Evolutionary conservation across 257 asterid genomes (phyloP).

Genomic region (Solanum gandarillasii): DNA sequence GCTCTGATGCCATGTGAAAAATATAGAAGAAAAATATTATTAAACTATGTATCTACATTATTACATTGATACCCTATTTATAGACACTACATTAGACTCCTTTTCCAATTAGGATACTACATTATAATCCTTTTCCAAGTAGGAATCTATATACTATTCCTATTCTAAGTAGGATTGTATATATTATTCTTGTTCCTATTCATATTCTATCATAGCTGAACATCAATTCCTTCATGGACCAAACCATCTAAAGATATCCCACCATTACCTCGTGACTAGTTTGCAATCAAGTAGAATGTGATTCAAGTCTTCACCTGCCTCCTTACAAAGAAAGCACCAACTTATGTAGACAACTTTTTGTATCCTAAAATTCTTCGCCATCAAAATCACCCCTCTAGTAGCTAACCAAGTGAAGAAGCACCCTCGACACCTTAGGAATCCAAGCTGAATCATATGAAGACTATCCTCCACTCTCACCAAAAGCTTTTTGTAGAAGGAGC

Average conservation of each 20-base stretch:
- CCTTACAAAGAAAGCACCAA: background rate
- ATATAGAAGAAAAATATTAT: no score
- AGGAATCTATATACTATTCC: no score
- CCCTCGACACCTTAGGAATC: background rate
- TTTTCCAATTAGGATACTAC: no score
- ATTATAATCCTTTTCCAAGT: no score
- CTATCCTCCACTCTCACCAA: background rate
- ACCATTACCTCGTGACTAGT: background rate
- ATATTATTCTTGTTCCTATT: background rate
- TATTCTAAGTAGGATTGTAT: no score
- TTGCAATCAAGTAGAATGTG: background rate
- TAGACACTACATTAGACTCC: no score
- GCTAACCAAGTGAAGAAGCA: background rate
- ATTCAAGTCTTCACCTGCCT: background rate
- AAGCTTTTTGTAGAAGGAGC: background rate
- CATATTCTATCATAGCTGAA: background rate
- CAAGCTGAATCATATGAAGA: background rate
- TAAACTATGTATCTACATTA: background rate
- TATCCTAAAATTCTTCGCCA: background rate
- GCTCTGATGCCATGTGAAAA: no score
- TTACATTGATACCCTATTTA: background rate
- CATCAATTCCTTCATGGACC: background rate
- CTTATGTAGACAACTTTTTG: background rate
- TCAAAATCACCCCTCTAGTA: background rate
- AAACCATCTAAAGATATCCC: background rate